Evolutionary conservation across 2,329 filamentous ascomycete genomes (phyloP), one percentile per base, ranked within the genome.

Genomic region (Microsporum ferrugineum): DNA sequence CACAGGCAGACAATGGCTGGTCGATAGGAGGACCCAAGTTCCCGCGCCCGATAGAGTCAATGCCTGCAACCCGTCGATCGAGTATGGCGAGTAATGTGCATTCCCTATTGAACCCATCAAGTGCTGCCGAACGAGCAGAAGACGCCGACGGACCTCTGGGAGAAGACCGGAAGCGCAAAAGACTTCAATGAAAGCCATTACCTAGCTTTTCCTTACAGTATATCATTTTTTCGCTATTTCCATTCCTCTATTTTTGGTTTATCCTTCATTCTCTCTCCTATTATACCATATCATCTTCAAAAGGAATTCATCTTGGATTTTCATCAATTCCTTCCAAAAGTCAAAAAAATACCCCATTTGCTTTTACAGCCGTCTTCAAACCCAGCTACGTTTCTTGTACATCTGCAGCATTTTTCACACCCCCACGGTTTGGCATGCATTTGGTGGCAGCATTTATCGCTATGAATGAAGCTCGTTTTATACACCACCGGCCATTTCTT

Each of bases 51-150:
- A 51, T 63, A 41, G 73, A 75, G 61, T 77, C 75, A 7, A 65
- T 77, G 0, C 84, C 85, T 2, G 83, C 83, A n/a, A 88, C 85
- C 5, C 76, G 86, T 60, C 78, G 85, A 63, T 85, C 83, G 31
- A 88, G 85, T 68, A 88, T 88, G 85, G 85, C 85, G 5, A 87
- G 84, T 66, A 88, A 85, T 66, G 82, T 86, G 27, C 84, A 86
- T 69, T 84, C 81, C 4, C 72, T 88, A 29, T 77, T 88, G 0
- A 88, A 88, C 66, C 86, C 85, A 4, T 83, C 85, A 12, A 84
- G 87, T 65, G 87, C 85, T 0, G 82, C 81, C 1, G 85, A 88
- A 71, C 73, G 84, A 62, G 81, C 83, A 23, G 84, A 85, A 53
- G 84, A 87, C 69, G 84, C 87, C 62, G 78, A 84, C 62, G 76